Evolutionary conservation across 164 flowering plant genomes (phyloP).

Genomic region (Nelumbo lutea): DNA sequence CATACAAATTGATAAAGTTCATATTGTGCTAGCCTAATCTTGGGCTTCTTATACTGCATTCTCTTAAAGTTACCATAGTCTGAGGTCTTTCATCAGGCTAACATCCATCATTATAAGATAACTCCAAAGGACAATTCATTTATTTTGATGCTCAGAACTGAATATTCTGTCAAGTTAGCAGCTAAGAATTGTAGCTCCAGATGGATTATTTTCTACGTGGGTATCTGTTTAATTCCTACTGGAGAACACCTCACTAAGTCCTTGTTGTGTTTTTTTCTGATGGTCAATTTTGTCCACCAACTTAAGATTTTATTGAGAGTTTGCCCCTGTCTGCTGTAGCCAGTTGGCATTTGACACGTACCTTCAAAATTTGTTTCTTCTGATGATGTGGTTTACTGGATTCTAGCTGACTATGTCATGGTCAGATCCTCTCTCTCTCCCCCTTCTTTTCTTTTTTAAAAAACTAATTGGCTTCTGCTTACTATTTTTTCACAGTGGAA

Average conservation of each 20-base stretch:
- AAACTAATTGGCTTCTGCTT: neutral
- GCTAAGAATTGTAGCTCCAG: too few species aligned
- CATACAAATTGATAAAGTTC: neutral
- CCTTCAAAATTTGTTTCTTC: neutral
- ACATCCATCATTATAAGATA: neutral
- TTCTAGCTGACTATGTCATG: neutral
- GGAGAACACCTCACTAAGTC: neutral
- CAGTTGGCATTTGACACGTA: too few species aligned
- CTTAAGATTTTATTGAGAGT: too few species aligned
- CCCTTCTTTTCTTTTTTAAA: neutral
- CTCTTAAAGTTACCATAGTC: neutral
- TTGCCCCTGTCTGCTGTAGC: too few species aligned
- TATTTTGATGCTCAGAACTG: too few species aligned
- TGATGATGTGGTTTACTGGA: neutral
- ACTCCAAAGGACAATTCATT: too few species aligned
- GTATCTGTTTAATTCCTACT: too few species aligned
- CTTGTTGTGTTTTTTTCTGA: neutral
- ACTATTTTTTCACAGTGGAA: conserved; percentile 58
- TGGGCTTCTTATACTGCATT: neutral
- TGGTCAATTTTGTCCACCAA: neutral
- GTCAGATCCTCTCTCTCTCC: neutral
- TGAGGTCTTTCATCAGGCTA: neutral
- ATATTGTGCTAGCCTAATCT: neutral
- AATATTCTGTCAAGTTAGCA: too few species aligned
- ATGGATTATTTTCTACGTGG: too few species aligned